Conservation (phyloP, 495 filamentous ascomycete genomes). For the Trichoderma asperelloides region DNA sequence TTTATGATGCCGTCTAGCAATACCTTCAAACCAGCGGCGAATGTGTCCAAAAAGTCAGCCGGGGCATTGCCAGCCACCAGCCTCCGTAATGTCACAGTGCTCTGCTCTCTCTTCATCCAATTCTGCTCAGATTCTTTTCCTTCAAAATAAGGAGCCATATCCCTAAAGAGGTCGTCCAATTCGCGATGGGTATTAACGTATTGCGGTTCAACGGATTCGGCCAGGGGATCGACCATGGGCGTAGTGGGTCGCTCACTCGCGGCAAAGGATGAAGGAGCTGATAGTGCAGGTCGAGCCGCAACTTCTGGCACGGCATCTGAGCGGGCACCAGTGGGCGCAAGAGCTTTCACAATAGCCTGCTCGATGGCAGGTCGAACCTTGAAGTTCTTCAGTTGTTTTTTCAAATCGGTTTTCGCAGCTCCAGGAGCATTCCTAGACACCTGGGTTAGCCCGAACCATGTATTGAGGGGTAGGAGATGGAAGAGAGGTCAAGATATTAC, state of each 20-base stretch:
- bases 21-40: slow-evolving; percentile 57
- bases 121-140: slow-evolving; percentile 87
- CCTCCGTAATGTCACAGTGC: slow-evolving; percentile 61
- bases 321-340: slow-evolving; percentile 50
- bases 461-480: not conserved
- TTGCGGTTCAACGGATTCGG: slow-evolving; percentile 65
- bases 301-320: slow-evolving; percentile 32
- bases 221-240: slow-evolving; percentile 45
- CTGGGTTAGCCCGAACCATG: slow-evolving; percentile 12
- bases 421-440: slow-evolving; percentile 59
- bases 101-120: slow-evolving; percentile 79
- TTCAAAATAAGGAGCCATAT: slow-evolving; percentile 76
- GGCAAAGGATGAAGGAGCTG: slow-evolving; percentile 38
- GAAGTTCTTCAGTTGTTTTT: slow-evolving; percentile 66
- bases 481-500: slow-evolving; percentile 35
- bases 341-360: slow-evolving; percentile 62
- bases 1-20: slow-evolving; percentile 87
- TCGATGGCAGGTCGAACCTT: slow-evolving; percentile 80
- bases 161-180: slow-evolving; percentile 70
- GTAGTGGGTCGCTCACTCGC: slow-evolving; percentile 39
- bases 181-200: slow-evolving; percentile 75
- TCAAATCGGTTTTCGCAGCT: slow-evolving; percentile 77
- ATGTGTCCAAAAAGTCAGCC: slow-evolving; percentile 61
- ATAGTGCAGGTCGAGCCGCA: slow-evolving; percentile 31
- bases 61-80: slow-evolving; percentile 79